phyloP scores from a whole-genome alignment of 805 yeast species.

The Yamadazyma endophytica region DNA sequence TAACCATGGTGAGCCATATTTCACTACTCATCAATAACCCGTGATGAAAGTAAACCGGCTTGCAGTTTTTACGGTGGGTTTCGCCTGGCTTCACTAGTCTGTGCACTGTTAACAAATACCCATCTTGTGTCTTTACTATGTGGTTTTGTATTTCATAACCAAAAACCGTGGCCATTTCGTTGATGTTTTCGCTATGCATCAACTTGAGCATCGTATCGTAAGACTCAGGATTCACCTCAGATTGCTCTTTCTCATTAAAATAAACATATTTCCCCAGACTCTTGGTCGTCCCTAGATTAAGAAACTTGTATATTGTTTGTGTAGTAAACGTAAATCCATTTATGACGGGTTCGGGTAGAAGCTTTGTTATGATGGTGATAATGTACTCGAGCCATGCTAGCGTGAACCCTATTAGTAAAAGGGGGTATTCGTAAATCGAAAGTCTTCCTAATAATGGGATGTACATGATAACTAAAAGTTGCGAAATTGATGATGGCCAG shows the following conservation, averaged over 20 bases:
- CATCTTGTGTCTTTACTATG: slow-evolving; percentile 72
- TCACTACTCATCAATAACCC: slow-evolving; percentile 90
- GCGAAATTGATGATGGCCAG: background rate
- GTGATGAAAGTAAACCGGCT: slow-evolving; percentile 80
- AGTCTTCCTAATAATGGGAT: slow-evolving; percentile 46
- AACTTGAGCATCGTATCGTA: slow-evolving; percentile 33
- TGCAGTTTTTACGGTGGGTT: slow-evolving; percentile 13
- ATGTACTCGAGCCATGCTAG: slow-evolving; percentile 49
- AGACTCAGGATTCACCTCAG: slow-evolving; percentile 12
- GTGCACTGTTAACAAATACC: slow-evolving; percentile 72
- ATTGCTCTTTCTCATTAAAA: slow-evolving; percentile 13
- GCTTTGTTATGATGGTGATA: slow-evolving; percentile 38
- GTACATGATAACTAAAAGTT: too few relatives aligned
- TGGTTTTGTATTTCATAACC: slow-evolving; percentile 75
- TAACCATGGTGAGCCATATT: slow-evolving; percentile 53
- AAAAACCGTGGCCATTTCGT: slow-evolving; percentile 61
- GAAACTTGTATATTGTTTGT: slow-evolving; percentile 18
- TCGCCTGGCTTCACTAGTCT: slow-evolving; percentile 43
- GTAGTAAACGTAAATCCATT: slow-evolving; percentile 27
- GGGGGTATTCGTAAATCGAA: slow-evolving; percentile 46
- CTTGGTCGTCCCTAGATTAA: slow-evolving; percentile 4
- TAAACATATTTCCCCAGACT: slow-evolving; percentile 20
- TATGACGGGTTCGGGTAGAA: slow-evolving; percentile 44
- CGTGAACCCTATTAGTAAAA: slow-evolving; percentile 39
- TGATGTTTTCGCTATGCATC: slow-evolving; percentile 49